Evolutionary conservation across 345 rosid species (phyloP), one percentile per base, ranked within the genome.

Genomic region (Erucastrum elatum): DNA sequence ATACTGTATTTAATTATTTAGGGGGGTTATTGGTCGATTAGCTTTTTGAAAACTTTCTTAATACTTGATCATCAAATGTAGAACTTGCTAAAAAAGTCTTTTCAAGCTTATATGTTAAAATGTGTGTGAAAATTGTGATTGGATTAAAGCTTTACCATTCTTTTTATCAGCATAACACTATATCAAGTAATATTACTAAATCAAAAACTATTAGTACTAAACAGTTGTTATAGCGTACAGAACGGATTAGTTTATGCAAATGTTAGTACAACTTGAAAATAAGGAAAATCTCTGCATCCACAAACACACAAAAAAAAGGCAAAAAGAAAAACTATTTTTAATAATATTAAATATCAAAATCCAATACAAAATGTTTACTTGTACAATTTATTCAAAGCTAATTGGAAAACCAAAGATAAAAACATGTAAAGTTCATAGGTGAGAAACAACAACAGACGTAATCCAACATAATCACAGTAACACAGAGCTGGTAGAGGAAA

Each of bases 401-500:
- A 7, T 30, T 6, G 59, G 35, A 44, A 17, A 27, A 72, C 8
- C 41, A 60, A 46, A 66, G 25, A 67, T 34, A 13, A 37, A 41
- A 72, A 70, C 64, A 79, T 25, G 77, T 66, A 15, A 72, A 41
- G 68, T 66, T 72, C 61, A 39, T 0, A 17, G 55, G 51, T 6
- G 66, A 77, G n/a, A 70, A 58, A 67, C 77, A 70, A 76, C 70
- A 72, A 64, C 64, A 69, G 44, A 60, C 16, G 59, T 49, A 37
- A 79, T 73, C 78, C 78, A 35, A 73, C 74, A 73, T 1, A 59
- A 78, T 66, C 77, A 78, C 68, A 72, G 31, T 72, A 59, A 15
- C 29, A 34, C 3, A 72, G 56, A 79, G 5, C 31, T 16, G 8
- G 46, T 61, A 35, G 31, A 12, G 27, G 30, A 46, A 16, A 35